Evolutionary conservation across 176 grass and related monocot species (phyloP).

Genomic region (Musa itinerans): DNA sequence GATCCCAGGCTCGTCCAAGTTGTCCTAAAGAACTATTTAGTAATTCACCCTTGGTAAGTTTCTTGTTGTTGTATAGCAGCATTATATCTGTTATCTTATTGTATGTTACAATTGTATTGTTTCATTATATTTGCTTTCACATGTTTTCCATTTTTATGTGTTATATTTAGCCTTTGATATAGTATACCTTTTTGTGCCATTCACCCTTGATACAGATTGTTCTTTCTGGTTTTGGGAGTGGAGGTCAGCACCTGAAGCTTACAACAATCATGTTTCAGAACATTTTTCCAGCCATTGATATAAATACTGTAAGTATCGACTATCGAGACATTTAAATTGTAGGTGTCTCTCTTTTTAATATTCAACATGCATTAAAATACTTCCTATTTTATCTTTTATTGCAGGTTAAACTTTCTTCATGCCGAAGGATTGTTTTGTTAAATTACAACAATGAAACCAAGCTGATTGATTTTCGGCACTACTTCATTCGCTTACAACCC

Average conservation of each 20-base stretch:
- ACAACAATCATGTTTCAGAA: constrained; percentile 42
- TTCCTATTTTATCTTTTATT: background rate
- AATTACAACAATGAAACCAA: constrained; percentile 47
- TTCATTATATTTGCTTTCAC: background rate
- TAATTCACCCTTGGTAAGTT: constrained; percentile 51
- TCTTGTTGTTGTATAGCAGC: background rate
- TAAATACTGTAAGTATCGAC: constrained; percentile 39
- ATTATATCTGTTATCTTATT: background rate
- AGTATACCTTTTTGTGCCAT: background rate
- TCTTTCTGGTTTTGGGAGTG: constrained; percentile 36
- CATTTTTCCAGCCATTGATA: constrained; percentile 49
- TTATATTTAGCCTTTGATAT: background rate
- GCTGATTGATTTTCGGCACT: constrained; percentile 47
- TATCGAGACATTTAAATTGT: background rate
- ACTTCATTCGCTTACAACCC: constrained; percentile 55
- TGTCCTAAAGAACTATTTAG: constrained; percentile 52
- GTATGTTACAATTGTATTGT: background rate
- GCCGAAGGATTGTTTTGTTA: constrained; percentile 43
- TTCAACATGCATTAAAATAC: constrained; percentile 2
- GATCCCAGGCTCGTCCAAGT: constrained; percentile 41
- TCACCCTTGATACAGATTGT: constrained; percentile 28
- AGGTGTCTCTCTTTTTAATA: background rate
- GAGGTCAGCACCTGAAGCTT: constrained; percentile 27
- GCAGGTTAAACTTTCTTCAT: constrained; percentile 46
- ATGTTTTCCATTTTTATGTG: background rate